Percentiles rank a stretch among this genome's conserved stretches.
Conservation (phyloP, 805 yeast genomes). For the Zygotorulaspora danielsina region DNA sequence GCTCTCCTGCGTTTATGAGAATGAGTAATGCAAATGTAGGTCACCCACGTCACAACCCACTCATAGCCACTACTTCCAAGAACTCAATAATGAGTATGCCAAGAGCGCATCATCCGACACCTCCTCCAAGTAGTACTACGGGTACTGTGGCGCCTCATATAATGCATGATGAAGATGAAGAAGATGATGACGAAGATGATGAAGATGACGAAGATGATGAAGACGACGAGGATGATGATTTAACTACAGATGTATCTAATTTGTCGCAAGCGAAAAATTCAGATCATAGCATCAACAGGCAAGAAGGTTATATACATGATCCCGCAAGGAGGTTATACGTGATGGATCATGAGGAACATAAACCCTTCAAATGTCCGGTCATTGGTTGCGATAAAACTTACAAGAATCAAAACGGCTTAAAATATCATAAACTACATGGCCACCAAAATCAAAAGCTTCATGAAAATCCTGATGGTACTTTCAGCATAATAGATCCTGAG, state of each 20-base stretch:
- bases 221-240: conserved; percentile 26
- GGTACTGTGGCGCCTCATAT: conserved; percentile 17
- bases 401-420: conserved; percentile 95
- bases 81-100: conserved; percentile 11
- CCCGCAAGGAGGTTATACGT: conserved; percentile 94
- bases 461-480: conserved; percentile 89
- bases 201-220: conserved; percentile 26
- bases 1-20: conserved; percentile 14
- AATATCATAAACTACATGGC: conserved; percentile 93
- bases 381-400: conserved; percentile 97
- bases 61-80: conserved; percentile 4
- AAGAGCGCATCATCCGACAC: conserved; percentile 16
- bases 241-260: conserved; percentile 17
- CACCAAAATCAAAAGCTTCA: conserved; percentile 93
- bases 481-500: conserved; percentile 88
- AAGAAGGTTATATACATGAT: conserved; percentile 83
- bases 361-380: conserved; percentile 96
- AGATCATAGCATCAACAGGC: conserved; percentile 14
- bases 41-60: conserved; percentile 4
- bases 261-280: conserved; percentile 14
- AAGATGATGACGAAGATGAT: conserved; percentile 26
- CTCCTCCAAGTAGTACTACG: conserved; percentile 13
- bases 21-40: conserved; percentile 8
- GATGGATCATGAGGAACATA: conserved; percentile 83
- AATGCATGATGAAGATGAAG: conserved; percentile 16